Base-by-base conservation (phyloP, 768 basidiomycete genomes). In the Leccinellum albellum region DNA sequence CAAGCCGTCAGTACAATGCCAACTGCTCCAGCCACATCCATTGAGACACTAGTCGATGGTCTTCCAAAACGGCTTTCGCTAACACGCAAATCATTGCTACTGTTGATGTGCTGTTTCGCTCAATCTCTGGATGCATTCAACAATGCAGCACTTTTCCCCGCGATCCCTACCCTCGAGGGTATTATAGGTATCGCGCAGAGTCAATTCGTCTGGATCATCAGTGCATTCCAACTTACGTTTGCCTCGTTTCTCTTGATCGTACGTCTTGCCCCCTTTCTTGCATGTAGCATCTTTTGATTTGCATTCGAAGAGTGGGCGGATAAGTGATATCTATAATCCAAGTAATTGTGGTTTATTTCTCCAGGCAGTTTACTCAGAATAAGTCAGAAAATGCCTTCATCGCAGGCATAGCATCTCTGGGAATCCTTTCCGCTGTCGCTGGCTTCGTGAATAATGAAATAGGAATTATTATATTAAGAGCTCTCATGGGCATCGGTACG, bases 381-480 rank as follows among this genome's bases (percentile, higher is more conserved):
- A 74, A 70, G 23, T 50, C n/a, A 78, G 76, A 78, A 66, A 70
- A 60, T 37, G 68, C 73, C 35, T 82, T 83, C 62, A 59, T 79
- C 24, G 51, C 53, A 0, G 82, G 84, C 7, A 64, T 78, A 23
- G 51, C 65, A 21, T 58, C 60, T 4, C 68, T 85, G 14, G 80
- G 80, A 4, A 47, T 79, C 33, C 66, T 81, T 23, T 75, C 78
- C 10, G 59, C 83, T 14, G 72, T 72, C 23, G 72, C 71, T n/a
- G 81, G 81, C 23, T 84, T 85, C 58, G 70, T 73, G 26, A 55
- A 70, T 23, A 70, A 75, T 63, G 77, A 81, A 61, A 75, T 82
- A 51, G 73, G 70, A 0, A 69, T 86, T 45, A 72, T 84, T 35
- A 71, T 82, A 42, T 64, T 86, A 1, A 74, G 84, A 61, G 82